phyloP scores from a whole-genome alignment of 495 filamentous ascomycete genomes.

The Aspergillus conjunctus region DNA sequence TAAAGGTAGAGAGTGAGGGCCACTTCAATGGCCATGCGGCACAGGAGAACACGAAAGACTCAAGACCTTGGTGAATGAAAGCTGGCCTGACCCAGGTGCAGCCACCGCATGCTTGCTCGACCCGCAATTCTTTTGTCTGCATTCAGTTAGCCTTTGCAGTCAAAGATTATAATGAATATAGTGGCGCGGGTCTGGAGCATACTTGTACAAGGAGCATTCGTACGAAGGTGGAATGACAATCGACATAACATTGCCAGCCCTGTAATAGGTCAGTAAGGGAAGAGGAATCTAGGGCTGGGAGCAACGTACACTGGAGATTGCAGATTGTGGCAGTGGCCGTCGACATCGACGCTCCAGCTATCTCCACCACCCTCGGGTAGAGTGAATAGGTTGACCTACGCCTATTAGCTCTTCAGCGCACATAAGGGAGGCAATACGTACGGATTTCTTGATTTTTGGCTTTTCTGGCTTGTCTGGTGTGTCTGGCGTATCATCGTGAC shows the following conservation, averaged over 20 bases:
- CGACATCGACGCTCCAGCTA: not conserved
- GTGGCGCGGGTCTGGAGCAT: not conserved
- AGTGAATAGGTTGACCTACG: not conserved
- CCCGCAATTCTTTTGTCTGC: not conserved
- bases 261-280: not conserved
- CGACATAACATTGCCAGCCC: not conserved
- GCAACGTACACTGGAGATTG: not conserved
- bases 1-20: too few relatives aligned
- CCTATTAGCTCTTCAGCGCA: too few relatives aligned
- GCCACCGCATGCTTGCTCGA: not conserved
- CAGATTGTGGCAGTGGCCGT: not conserved
- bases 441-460: too few relatives aligned
- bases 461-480: too few relatives aligned
- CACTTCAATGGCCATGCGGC: too few relatives aligned
- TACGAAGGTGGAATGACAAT: not conserved
- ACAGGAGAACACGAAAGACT: not conserved
- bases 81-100: not conserved
- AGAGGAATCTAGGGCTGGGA: not conserved
- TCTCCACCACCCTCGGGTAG: not conserved
- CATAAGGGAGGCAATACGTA: too few relatives aligned
- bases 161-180: not conserved
- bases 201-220: not conserved
- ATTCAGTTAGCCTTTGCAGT: not conserved
- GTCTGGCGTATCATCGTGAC: too few relatives aligned
- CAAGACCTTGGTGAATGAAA: not conserved